Base-by-base conservation (phyloP, 2,329 filamentous ascomycete species). In the Bipolaris oryzae region DNA sequence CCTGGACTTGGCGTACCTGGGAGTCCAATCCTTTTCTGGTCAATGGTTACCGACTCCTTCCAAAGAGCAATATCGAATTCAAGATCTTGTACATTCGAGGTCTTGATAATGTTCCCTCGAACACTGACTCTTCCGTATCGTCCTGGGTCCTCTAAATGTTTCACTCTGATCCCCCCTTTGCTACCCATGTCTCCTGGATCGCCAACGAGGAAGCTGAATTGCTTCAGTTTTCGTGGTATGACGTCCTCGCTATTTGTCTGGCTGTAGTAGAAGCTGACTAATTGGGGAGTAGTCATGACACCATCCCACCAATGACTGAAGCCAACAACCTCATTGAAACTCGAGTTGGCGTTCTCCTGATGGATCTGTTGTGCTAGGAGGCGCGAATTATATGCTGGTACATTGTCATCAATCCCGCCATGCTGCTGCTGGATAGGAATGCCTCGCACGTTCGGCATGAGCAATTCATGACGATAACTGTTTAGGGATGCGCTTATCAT, bases 391-490 rank as follows among this genome's bases (percentile, higher is more conserved):
- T 84, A 86, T 5, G 78, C 74, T 0, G 84, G 85, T 3, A 87
- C 84, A 63, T 87, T 87, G 60, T 85, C 82, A 64, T 87, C 85
- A 9, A 73, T 64, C 25, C 78, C 76, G 5, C 85, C 84, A 68
- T 87, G 85, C 58, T 86, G 84, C 61, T 84, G 81, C 34, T 84
- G 68, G 3, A 86, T 76, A 1, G 82, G 81, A 23, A 85, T 82
- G 7, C 79, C 82, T 35, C 75, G 76, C 15, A 79, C 71, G 58
- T 87, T 87, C 2, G 76, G 70, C 52, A 82, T 70, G 11, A 87
- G 74, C 55, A 85, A 71, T 60, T 87, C 84, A 66, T 86, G 82
- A 25, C 81, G 80, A 60, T 82, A 87, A 62, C 75, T 82, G 55
- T 78, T 80, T 25, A 84, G 67, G 10, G 84, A 77, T 18, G 76